A percentile compares a stretch with the other conserved stretches of the same genome.
Conservation (phyloP, 1,139 yeast genomes). For the Sugiyamaella pinicola region DNA sequence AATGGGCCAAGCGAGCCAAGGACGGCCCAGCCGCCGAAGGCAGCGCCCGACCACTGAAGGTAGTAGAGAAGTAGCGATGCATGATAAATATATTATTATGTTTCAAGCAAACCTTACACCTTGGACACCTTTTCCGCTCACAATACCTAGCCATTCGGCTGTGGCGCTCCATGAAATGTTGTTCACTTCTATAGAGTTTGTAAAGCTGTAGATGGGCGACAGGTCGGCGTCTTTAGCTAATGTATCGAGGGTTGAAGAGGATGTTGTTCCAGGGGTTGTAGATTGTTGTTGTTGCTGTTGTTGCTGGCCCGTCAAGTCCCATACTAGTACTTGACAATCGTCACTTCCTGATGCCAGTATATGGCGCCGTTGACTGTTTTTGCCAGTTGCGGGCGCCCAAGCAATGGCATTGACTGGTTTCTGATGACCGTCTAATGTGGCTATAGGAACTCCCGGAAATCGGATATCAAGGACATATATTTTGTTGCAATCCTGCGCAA, state of each 20-base stretch:
- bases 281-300: constrained; percentile 22
- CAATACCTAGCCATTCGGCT: constrained; percentile 83
- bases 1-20: too few species aligned
- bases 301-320: constrained; percentile 59
- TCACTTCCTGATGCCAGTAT: constrained; percentile 77
- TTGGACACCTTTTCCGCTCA: constrained; percentile 79
- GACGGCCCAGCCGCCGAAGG: background rate
- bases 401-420: constrained; percentile 68
- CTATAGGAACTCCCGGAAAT: constrained; percentile 81
- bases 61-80: constrained; percentile 3
- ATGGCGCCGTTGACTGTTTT: constrained; percentile 45
- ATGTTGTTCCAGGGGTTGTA: constrained; percentile 5
- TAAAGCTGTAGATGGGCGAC: constrained; percentile 45
- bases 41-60: background rate
- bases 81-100: constrained; percentile 10
- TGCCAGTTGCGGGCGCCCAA: constrained; percentile 74
- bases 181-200: constrained; percentile 70
- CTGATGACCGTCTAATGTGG: constrained; percentile 67
- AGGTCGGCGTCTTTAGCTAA: constrained; percentile 2
- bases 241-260: constrained; percentile 8
- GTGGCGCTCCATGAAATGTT: constrained; percentile 70
- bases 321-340: constrained; percentile 84
- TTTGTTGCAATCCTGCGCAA: constrained; percentile 69
- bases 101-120: constrained; percentile 52
- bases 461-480: constrained; percentile 80